Percentiles rank a stretch among this genome's conserved stretches.
Conservation (phyloP, 768 basidiomycete genomes). For the Tricholoma bakamatsutake region DNA sequence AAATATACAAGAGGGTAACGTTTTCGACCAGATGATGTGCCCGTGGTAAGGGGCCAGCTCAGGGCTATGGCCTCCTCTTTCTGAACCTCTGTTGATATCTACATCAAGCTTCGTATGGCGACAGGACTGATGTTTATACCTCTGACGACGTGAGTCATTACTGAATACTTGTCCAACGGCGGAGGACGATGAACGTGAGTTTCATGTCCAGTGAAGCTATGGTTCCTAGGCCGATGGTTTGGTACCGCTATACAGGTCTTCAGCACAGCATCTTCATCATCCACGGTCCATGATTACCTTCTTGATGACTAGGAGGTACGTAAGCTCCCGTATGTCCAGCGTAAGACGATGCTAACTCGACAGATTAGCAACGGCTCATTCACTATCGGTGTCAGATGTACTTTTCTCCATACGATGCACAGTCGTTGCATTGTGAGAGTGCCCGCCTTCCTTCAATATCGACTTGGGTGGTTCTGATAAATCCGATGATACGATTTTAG, state of each 20-base stretch:
- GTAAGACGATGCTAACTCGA: conserved; percentile 2
- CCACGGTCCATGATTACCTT: background rate
- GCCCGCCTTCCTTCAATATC: conserved; percentile 12
- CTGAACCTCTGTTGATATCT: conserved; percentile 3
- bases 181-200: background rate
- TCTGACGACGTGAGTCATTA: conserved; percentile 2
- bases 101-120: background rate
- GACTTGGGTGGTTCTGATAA: conserved; percentile 8
- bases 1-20: conserved; percentile 8
- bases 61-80: conserved; percentile 7
- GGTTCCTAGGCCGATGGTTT: conserved; percentile 3
- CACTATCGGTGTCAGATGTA: conserved; percentile 8
- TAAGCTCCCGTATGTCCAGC: conserved; percentile 3
- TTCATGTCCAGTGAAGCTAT: conserved; percentile 1
- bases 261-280: background rate
- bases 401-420: conserved; percentile 15
- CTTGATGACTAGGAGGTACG: background rate
- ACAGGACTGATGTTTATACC: background rate
- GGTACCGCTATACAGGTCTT: background rate
- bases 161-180: background rate
- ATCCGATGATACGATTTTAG: conserved; percentile 7
- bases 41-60: conserved; percentile 13
- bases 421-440: conserved; percentile 7
- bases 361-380: background rate
- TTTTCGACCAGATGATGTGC: background rate